Conservation (phyloP, 495 filamentous ascomycete species). For the Penicillium flavigenum region DNA sequence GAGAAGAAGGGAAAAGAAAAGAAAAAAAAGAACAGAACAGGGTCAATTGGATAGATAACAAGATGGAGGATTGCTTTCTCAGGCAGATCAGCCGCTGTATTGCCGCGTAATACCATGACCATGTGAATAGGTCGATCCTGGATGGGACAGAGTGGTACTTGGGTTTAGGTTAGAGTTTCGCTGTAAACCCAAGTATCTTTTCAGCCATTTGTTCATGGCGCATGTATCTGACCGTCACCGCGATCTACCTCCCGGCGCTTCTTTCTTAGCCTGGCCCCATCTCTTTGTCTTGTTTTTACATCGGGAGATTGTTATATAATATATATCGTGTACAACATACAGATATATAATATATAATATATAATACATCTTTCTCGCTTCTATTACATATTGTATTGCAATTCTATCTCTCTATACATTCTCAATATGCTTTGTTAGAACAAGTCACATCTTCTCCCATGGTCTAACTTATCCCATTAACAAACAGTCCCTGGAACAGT, state of each 20-base stretch:
- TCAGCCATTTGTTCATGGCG: slow-evolving; percentile 1
- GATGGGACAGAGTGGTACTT: slow-evolving; percentile 3
- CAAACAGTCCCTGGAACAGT: not conserved
- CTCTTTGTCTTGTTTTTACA: slow-evolving; percentile 6
- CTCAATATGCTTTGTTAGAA: not conserved
- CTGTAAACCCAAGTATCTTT: slow-evolving; percentile 8
- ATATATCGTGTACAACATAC: not conserved
- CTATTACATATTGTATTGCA: no score
- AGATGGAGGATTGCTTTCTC: slow-evolving; percentile 17
- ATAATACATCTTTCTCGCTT: not conserved
- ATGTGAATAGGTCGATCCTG: slow-evolving; percentile 7
- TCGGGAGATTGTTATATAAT: not conserved
- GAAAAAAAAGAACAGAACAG: slow-evolving; percentile 6
- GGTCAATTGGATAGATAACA: slow-evolving; percentile 32
- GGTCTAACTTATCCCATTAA: not conserved
- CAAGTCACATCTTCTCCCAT: not conserved
- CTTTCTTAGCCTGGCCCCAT: slow-evolving; percentile 25
- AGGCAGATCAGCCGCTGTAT: slow-evolving; percentile 28
- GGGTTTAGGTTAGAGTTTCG: not conserved
- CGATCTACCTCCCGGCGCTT: slow-evolving; percentile 23
- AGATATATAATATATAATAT: no score
- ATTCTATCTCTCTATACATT: not conserved
- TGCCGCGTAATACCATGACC: slow-evolving; percentile 16
- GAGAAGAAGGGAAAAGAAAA: slow-evolving; percentile 14
- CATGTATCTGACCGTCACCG: slow-evolving; percentile 8